A percentile compares a stretch with the other conserved stretches of the same genome.
Evolutionary conservation across 371 early-diverging fungal genomes (phyloP).

Genomic region (Haplosporangium sp.): DNA sequence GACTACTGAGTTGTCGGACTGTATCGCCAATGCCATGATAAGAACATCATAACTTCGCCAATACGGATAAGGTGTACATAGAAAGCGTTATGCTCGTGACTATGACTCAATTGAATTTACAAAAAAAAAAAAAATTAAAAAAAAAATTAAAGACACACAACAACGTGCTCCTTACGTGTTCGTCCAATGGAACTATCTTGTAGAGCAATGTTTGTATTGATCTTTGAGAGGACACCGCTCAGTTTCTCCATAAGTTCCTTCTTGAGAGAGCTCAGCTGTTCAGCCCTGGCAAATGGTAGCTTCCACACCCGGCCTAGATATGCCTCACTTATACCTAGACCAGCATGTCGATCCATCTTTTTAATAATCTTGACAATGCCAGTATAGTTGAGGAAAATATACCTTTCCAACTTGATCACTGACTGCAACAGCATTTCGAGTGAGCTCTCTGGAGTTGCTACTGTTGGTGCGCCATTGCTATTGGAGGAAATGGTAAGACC

Average conservation of each 20-base stretch:
- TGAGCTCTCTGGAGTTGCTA: slow-evolving; percentile 20
- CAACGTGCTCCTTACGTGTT: slow-evolving; percentile 29
- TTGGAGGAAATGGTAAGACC: slow-evolving; percentile 12
- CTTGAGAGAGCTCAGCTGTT: slow-evolving; percentile 71
- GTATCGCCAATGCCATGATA: too few relatives aligned
- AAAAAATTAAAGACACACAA: background rate
- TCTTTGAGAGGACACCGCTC: slow-evolving; percentile 31
- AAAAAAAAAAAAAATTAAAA: slow-evolving; percentile 2
- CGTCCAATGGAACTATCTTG: slow-evolving; percentile 28
- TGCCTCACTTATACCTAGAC: slow-evolving; percentile 76
- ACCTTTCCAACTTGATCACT: slow-evolving; percentile 66
- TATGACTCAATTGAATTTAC: slow-evolving; percentile 21
- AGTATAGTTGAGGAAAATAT: slow-evolving; percentile 73
- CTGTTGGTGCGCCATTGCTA: slow-evolving; percentile 5
- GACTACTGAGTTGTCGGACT: background rate
- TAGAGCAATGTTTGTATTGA: slow-evolving; percentile 50
- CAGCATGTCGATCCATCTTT: slow-evolving; percentile 78
- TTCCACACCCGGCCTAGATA: slow-evolving; percentile 77
- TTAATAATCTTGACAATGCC: slow-evolving; percentile 76
- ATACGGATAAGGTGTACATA: too few relatives aligned
- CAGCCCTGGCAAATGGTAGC: slow-evolving; percentile 72
- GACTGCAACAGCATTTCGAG: slow-evolving; percentile 57
- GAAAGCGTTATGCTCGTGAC: background rate
- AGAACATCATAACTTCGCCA: background rate
- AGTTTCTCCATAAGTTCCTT: slow-evolving; percentile 69